A percentile compares a stretch with the other conserved stretches of the same genome.
These are phyloP conservation scores for Podaxis sp. DNA, from an alignment of 768 basidiomycete species.

Conservation along the genomic window DNA sequence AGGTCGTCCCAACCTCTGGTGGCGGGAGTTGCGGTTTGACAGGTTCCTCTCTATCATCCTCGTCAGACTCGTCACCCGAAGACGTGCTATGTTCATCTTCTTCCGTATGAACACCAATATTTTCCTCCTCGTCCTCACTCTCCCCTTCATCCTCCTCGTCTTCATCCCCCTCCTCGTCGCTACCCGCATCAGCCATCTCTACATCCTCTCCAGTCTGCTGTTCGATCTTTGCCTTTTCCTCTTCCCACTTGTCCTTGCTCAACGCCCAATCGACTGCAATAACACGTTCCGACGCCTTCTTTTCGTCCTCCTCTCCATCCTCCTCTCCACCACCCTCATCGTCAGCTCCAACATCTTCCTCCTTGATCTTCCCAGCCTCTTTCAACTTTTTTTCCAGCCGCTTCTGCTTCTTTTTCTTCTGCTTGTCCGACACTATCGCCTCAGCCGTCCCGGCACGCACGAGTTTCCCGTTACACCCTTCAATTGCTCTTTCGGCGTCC, in stretches of 20 bases:
- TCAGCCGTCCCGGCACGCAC: constrained; percentile 65
- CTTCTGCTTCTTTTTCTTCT: constrained; percentile 64
- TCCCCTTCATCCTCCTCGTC: constrained; percentile 24
- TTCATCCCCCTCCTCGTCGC: constrained; percentile 24
- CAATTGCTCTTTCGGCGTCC: constrained; percentile 82
- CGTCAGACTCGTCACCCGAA: constrained; percentile 36
- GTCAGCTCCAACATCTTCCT: constrained; percentile 27
- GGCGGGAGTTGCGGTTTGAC: constrained; percentile 72
- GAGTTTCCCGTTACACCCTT: constrained; percentile 74
- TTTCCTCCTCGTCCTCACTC: constrained; percentile 34
- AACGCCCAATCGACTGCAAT: constrained; percentile 97
- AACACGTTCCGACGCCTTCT: constrained; percentile 50
- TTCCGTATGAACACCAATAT: constrained; percentile 44
- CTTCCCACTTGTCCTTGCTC: constrained; percentile 91
- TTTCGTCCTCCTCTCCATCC: constrained; percentile 31
- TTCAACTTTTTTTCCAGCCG: constrained; percentile 53
- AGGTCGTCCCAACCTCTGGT: constrained; percentile 85
- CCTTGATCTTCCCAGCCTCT: constrained; percentile 36
- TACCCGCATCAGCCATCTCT: constrained; percentile 35
- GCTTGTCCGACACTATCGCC: constrained; percentile 56
- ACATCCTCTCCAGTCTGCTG: constrained; percentile 38
- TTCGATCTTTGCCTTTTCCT: constrained; percentile 62
- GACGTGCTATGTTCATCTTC: constrained; percentile 41
- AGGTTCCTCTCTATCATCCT: constrained; percentile 42
- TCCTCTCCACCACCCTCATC: constrained; percentile 23